Conservation (phyloP, 2,329 filamentous ascomycete species). For the Stenocarpella maydis region DNA sequence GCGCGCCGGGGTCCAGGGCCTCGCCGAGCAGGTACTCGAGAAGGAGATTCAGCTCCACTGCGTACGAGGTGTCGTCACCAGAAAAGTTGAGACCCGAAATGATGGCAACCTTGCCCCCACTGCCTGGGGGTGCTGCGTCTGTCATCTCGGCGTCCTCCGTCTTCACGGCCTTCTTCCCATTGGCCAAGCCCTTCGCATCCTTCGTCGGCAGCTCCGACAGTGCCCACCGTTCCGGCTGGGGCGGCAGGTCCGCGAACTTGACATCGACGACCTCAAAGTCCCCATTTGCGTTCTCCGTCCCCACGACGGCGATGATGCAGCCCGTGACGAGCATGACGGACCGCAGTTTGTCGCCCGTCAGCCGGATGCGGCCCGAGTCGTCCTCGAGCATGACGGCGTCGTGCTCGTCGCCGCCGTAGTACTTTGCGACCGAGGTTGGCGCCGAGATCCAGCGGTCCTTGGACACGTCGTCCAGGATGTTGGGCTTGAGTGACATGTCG, state of each 20-base stretch:
- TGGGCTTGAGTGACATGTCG: conserved; percentile 96
- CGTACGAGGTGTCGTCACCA: conserved; percentile 74
- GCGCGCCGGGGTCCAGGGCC: conserved; percentile 66
- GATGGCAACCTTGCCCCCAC: conserved; percentile 74
- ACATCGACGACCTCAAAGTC: conserved; percentile 93
- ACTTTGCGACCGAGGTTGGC: conserved; percentile 79
- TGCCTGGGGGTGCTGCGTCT: conserved; percentile 46
- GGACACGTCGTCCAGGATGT: conserved; percentile 92
- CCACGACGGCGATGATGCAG: conserved; percentile 92
- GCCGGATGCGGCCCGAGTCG: conserved; percentile 85
- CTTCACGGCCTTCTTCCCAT: conserved; percentile 48
- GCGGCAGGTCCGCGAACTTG: conserved; percentile 84
- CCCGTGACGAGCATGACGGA: conserved; percentile 84
- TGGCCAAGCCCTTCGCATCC: conserved; percentile 42
- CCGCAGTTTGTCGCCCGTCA: conserved; percentile 76
- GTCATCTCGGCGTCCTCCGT: conserved; percentile 68
- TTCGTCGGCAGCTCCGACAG: conserved; percentile 58
- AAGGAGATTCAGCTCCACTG: conserved; percentile 78
- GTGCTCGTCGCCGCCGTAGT: conserved; percentile 67
- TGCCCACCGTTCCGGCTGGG: conserved; percentile 83
- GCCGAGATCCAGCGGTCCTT: conserved; percentile 94
- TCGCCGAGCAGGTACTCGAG: conserved; percentile 91
- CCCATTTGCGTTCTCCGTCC: conserved; percentile 90
- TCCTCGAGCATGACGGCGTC: conserved; percentile 90
- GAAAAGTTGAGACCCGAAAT: conserved; percentile 89